Base-by-base conservation (phyloP, 169 alveolate genomes). In the Plasmodium gonderi region DNA sequence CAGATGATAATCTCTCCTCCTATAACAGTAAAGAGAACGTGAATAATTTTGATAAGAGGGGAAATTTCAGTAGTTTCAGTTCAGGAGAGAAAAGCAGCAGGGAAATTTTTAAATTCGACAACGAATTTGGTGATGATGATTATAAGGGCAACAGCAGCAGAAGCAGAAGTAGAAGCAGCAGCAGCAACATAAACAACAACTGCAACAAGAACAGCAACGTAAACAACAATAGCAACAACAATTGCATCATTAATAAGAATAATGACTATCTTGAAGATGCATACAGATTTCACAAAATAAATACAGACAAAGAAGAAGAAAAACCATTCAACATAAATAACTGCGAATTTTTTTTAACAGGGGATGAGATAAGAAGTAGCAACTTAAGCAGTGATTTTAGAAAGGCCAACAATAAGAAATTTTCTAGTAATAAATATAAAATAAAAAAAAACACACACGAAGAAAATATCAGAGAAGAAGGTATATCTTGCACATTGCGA, bases 291-390 rank as follows among this genome's bases (percentile, higher is more conserved):
- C 20, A 80, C 33, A 65, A 45, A 12, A 64, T 12, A 42, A 29
- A 47, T n/a, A 47, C 11, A 65, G 74, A 72, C 0, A 65, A 65
- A 42, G 51, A 42, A 44, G 51, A 38, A 72, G 29, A 65, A 12
- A 33, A 33, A 12, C 9, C 42, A 12, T 36, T 42, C 1, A 65
- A 26, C 54, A 26, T 42, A 26, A 68, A 81, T 1, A 51, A 31
- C 17, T 49, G 79, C n/a, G 67, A 81, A 26, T 44, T 38, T 36
- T 65, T 44, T 38, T 29, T 29, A 42, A 81, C 64, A n/a, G 74
- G 51, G 33, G 91, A 81, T 33, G 80, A 65, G 3, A 40, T 29
- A n/a, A 54, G 69, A 54, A 68, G 72, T 33, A 81, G 91, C 54
- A 81, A 81, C 51, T 8, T 65, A 31, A 44, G 79, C n/a, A 29